Evolutionary conservation across 495 filamentous ascomycete genomes (phyloP).

Genomic region (Hypoxylon rickii): DNA sequence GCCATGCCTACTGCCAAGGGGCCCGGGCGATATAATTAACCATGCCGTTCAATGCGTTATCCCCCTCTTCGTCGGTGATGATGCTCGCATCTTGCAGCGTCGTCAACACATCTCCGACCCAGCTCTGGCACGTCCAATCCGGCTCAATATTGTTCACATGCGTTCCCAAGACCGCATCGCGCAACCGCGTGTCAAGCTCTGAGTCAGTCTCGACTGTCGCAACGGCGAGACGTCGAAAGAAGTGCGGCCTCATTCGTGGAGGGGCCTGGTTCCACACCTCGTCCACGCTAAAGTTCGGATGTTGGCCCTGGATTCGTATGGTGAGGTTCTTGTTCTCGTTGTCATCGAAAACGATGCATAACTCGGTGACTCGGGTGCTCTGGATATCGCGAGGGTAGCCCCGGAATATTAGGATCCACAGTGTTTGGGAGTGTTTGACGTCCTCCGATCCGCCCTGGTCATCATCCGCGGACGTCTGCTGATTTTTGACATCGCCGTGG

Average conservation of each 20-base stretch:
- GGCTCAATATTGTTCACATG: conserved; percentile 37
- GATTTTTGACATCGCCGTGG: conserved; percentile 22
- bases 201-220: conserved; percentile 34
- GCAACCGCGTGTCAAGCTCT: conserved; percentile 31
- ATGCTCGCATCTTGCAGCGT: conserved; percentile 38
- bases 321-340: conserved; percentile 38
- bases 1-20: conserved; percentile 33
- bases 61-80: conserved; percentile 39
- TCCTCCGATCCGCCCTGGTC: conserved; percentile 6
- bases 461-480: conserved; percentile 5
- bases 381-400: conserved; percentile 39
- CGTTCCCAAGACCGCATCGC: conserved; percentile 36
- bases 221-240: conserved; percentile 37
- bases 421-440: conserved; percentile 25
- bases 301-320: conserved; percentile 36
- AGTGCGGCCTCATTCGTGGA: conserved; percentile 37
- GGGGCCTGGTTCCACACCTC: conserved; percentile 37
- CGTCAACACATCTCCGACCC: conserved; percentile 41
- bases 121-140: conserved; percentile 39
- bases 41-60: conserved; percentile 39
- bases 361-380: conserved; percentile 36
- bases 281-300: conserved; percentile 33
- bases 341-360: conserved; percentile 39
- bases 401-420: conserved; percentile 35
- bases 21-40: conserved; percentile 40